Evolutionary conservation across 2,329 filamentous ascomycete species (phyloP).

Genomic region (Sordariomycetes sp.): DNA sequence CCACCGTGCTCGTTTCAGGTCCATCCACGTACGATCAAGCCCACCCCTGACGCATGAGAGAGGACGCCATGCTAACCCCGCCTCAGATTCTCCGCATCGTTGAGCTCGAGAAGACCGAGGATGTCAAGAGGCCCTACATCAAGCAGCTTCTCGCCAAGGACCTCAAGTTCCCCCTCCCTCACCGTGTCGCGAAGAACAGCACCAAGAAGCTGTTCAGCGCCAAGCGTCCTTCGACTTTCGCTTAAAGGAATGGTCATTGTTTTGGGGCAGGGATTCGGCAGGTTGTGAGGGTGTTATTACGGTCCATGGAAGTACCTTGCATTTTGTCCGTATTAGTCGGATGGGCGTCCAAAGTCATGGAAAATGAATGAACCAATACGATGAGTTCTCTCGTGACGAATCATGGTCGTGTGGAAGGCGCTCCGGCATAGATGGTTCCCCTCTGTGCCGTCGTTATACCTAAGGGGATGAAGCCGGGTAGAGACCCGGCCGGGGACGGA

Average conservation of each 20-base stretch:
- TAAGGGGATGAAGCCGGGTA: background rate
- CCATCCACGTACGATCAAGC: conserved; percentile 75
- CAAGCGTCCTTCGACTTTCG: conserved; percentile 93
- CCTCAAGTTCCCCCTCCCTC: conserved; percentile 97
- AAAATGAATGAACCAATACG: conserved; percentile 7
- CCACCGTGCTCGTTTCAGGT: conserved; percentile 92
- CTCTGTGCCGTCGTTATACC: background rate
- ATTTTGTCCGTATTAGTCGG: conserved; percentile 23
- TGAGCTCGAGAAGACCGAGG: conserved; percentile 88
- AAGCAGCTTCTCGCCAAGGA: conserved; percentile 93
- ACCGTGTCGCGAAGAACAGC: conserved; percentile 77
- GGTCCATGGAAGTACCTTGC: conserved; percentile 50
- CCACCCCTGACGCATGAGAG: background rate
- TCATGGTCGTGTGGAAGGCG: background rate
- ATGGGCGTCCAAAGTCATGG: conserved; percentile 7
- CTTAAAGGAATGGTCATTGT: conserved; percentile 51
- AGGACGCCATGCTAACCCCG: background rate
- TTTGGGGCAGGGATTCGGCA: conserved; percentile 36
- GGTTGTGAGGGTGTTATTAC: conserved; percentile 49
- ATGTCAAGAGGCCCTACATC: conserved; percentile 98
- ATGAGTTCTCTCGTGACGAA: conserved; percentile 3
- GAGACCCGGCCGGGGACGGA: background rate
- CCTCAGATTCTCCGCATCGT: conserved; percentile 90
- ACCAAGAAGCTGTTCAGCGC: conserved; percentile 89
- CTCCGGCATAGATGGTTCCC: background rate